Evolutionary conservation across 2,329 filamentous ascomycete genomes (phyloP).

Genomic region (Rhynchosporium graminicola): DNA sequence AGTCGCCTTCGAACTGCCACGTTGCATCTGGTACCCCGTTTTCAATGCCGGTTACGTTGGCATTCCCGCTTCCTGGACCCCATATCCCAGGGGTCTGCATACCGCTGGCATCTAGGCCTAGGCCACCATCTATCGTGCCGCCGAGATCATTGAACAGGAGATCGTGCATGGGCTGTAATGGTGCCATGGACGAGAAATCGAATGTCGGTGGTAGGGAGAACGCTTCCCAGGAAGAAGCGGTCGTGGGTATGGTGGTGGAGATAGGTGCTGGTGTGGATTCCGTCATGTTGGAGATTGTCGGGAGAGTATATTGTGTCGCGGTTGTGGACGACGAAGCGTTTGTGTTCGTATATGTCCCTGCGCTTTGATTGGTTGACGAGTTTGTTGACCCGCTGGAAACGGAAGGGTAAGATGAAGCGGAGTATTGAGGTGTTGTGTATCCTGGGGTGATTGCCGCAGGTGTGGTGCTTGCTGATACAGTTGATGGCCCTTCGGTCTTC

Average conservation of each 20-base stretch:
- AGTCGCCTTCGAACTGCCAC: constrained; percentile 58
- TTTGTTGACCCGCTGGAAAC: constrained; percentile 25
- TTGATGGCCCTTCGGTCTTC: constrained; percentile 7
- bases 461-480: constrained; percentile 15
- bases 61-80: constrained; percentile 9
- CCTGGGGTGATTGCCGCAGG: constrained; percentile 17
- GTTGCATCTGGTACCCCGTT: constrained; percentile 17
- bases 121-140: constrained; percentile 21
- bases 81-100: constrained; percentile 12
- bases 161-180: constrained; percentile 59
- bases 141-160: constrained; percentile 56
- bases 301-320: constrained; percentile 30
- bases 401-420: constrained; percentile 18
- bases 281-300: constrained; percentile 37
- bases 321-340: constrained; percentile 10
- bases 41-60: constrained; percentile 8
- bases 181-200: constrained; percentile 53
- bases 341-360: background rate
- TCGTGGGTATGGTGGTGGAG: background rate
- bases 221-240: constrained; percentile 26
- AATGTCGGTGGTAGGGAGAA: constrained; percentile 40
- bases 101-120: constrained; percentile 17
- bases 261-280: constrained; percentile 18
- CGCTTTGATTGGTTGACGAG: constrained; percentile 13
- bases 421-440: constrained; percentile 10